Evolutionary conservation across 371 early-diverging fungal genomes (phyloP), one percentile per base, ranked within the genome.

Genomic region (Circinella umbellata): DNA sequence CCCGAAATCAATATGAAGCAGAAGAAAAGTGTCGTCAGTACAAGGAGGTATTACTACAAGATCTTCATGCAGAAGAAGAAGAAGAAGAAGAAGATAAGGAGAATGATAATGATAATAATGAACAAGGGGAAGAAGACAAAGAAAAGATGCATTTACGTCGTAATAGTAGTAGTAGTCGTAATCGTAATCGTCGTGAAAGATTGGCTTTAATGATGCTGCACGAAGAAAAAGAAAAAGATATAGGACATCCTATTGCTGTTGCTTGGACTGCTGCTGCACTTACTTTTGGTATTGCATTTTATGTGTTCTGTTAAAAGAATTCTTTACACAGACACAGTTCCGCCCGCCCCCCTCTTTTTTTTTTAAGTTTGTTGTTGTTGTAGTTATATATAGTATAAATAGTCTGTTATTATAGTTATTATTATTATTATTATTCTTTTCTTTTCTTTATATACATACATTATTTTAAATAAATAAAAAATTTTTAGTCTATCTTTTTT

Each of bases 181-280:
- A n/a, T 13, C 51, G 15, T 13, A 5, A n/a, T 51, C 57, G 57
- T 27, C 57, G 57, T 34, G n/a, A 57, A n/a, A 11, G 35, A 13
- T n/a, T 39, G 7, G 62, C 38, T 2, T 27, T 14, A 11, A 61
- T 34, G 8, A n/a, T 61, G 14, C 14, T 13, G 38, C 60, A 59
- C 3, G 36, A 59, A 18, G 10, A 61, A 4, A 13, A 11, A 27
- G 27, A 53, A 37, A 55, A 34, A 54, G 69, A 63, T 27, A 2
- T 27, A 42, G 59, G 55, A 14, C 60, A 54, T 64, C 64, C 64
- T 20, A n/a, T 55, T 37, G 36, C 17, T 5, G 69, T 63, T 39
- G 69, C 55, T 15, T 65, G 66, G 66, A 54, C 66, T 15, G 66
- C 66, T 27, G 66, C 66, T 38, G 36, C 37, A 38, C 18, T 65